These are phyloP conservation scores for Pseudogymnoascus sp. DNA, from an alignment of 2,329 filamentous ascomycete genomes.

Conservation along the genomic window DNA sequence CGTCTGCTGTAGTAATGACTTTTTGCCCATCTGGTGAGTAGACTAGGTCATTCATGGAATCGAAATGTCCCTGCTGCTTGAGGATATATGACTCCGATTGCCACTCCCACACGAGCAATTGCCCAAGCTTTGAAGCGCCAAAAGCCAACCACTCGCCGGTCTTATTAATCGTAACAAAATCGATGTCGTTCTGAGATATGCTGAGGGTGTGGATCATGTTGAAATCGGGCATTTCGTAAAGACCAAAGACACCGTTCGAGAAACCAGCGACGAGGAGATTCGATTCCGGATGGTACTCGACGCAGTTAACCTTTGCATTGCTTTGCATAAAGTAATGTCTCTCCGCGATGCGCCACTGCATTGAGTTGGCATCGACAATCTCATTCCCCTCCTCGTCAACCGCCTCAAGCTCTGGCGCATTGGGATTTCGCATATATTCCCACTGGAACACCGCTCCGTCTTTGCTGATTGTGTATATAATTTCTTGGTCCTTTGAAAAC, in stretches of 20 bases:
- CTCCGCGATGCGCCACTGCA: conserved; percentile 86
- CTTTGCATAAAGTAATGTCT: conserved; percentile 92
- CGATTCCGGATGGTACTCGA: conserved; percentile 77
- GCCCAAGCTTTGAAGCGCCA: conserved; percentile 87
- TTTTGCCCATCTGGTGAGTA: conserved; percentile 92
- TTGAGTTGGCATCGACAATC: conserved; percentile 54
- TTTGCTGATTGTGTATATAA: conserved; percentile 91
- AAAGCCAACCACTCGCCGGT: conserved; percentile 96
- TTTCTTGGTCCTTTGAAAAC: conserved; percentile 92
- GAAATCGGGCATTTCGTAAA: conserved; percentile 95
- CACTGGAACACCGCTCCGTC: conserved; percentile 95
- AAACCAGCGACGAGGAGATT: conserved; percentile 96
- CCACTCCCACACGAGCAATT: conserved; percentile 99
- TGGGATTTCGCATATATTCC: conserved; percentile 64
- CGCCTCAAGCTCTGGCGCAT: conserved; percentile 40
- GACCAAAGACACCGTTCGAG: conserved; percentile 83
- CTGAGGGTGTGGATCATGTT: conserved; percentile 87
- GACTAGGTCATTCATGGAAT: conserved; percentile 85
- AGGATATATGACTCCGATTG: conserved; percentile 98
- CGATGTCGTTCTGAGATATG: conserved; percentile 94
- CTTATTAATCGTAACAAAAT: conserved; percentile 88
- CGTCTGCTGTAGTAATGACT: conserved; percentile 88
- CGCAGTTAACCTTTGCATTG: conserved; percentile 76
- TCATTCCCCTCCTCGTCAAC: conserved; percentile 52
- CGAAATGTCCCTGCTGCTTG: conserved; percentile 96